phyloP scores from a whole-genome alignment of 2,329 filamentous ascomycete genomes.

The Tolypocladium tundrense region DNA sequence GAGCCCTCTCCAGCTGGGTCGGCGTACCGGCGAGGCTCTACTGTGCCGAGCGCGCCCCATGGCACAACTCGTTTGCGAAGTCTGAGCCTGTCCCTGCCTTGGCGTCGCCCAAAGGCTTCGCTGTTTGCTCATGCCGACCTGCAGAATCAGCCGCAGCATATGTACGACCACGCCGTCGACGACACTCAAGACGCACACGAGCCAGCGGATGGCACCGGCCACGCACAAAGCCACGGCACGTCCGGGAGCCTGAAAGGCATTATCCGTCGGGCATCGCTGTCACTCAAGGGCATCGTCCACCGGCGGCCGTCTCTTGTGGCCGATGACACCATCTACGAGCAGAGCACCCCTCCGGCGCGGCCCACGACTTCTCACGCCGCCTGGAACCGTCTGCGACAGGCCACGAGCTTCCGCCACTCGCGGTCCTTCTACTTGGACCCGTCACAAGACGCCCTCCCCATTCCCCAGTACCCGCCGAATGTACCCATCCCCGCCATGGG shows the following conservation, averaged over 20 bases:
- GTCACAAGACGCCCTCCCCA: conserved; percentile 14
- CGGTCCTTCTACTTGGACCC: conserved; percentile 31
- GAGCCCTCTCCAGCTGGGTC: background rate
- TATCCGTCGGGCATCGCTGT: conserved; percentile 45
- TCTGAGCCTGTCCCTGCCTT: conserved; percentile 39
- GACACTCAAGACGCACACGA: conserved; percentile 16
- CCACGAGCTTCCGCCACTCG: conserved; percentile 38
- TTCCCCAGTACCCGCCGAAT: conserved; percentile 18
- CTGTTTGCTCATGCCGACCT: conserved; percentile 24
- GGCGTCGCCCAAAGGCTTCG: conserved; percentile 37
- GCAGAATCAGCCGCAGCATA: conserved; percentile 15
- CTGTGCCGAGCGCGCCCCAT: conserved; percentile 13
- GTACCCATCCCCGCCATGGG: conserved; percentile 38
- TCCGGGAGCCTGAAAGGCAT: conserved; percentile 35
- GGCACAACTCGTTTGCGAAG: conserved; percentile 33
- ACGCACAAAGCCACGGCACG: conserved; percentile 14
- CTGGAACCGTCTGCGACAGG: conserved; percentile 42
- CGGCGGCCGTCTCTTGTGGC: conserved; percentile 32
- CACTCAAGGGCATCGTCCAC: conserved; percentile 41
- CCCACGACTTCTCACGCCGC: conserved; percentile 38
- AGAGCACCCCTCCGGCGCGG: conserved; percentile 15
- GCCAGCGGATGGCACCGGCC: conserved; percentile 8
- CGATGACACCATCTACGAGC: conserved; percentile 17
- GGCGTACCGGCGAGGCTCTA: conserved; percentile 1
- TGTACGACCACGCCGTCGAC: conserved; percentile 22